These are phyloP conservation scores for Trichoderma atrobrunneum DNA, from an alignment of 2,329 filamentous ascomycete genomes.

Conservation along the genomic window DNA sequence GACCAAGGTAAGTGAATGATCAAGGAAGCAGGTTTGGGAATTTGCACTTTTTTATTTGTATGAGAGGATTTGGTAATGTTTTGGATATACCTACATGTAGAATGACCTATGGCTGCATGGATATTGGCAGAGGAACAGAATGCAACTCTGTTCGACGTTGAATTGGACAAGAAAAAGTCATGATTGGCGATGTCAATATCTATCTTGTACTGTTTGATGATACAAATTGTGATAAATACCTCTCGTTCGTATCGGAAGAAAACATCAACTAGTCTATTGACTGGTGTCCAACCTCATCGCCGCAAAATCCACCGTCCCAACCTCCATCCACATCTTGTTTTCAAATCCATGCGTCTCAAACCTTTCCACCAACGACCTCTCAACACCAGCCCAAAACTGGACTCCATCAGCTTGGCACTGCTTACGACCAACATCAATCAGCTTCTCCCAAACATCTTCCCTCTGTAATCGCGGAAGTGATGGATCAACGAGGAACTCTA, in stretches of 20 bases:
- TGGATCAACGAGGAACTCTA: background rate
- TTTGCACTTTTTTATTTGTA: background rate
- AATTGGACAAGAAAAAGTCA: background rate
- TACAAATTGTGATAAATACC: background rate
- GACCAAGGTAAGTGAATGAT: background rate
- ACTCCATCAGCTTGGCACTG: background rate
- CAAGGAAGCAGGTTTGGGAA: background rate
- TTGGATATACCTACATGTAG: background rate
- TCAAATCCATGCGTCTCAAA: background rate
- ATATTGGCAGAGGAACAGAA: background rate
- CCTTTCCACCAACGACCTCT: background rate
- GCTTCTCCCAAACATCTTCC: background rate
- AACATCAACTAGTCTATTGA: background rate
- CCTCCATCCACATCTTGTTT: background rate
- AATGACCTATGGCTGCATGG: background rate
- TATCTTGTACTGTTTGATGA: background rate
- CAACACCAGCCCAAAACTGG: background rate
- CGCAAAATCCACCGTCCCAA: background rate
- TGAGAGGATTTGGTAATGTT: background rate
- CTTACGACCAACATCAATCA: background rate
- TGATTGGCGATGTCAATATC: background rate
- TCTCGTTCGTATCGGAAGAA: too few relatives aligned
- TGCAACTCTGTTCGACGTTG: background rate
- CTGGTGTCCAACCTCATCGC: background rate
- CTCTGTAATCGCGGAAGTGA: background rate